phyloP scores from a whole-genome alignment of 495 filamentous ascomycete species.

The Cairneyella variabilis region DNA sequence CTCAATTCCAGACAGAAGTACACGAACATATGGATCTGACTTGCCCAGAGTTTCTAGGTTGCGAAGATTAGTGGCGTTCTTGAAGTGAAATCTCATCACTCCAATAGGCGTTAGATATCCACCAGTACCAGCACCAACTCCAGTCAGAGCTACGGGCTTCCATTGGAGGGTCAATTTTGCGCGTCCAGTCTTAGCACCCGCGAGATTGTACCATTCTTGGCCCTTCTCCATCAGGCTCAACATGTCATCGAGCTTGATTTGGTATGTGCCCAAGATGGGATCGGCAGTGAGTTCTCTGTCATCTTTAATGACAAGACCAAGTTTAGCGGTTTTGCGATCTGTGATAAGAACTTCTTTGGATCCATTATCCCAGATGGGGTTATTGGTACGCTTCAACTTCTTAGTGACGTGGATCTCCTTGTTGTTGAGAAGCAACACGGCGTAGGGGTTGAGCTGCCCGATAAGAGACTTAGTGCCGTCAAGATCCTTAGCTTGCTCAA shows the following conservation, averaged over 20 bases:
- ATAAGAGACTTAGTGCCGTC: conserved; percentile 87
- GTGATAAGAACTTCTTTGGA: conserved; percentile 92
- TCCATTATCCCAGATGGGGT: conserved; percentile 87
- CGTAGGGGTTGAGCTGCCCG: conserved; percentile 87
- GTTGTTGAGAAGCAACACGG: conserved; percentile 78
- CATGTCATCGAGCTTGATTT: conserved; percentile 93
- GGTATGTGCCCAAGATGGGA: conserved; percentile 82
- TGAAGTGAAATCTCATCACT: conserved; percentile 91
- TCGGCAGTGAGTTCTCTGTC: conserved; percentile 82
- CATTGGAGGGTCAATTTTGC: conserved; percentile 87
- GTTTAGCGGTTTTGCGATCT: conserved; percentile 80
- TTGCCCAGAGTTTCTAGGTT: conserved; percentile 96
- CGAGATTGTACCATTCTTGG: conserved; percentile 91
- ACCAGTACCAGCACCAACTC: conserved; percentile 66
- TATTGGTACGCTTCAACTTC: conserved; percentile 93
- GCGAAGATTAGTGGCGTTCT: conserved; percentile 72
- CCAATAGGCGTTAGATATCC: conserved; percentile 93
- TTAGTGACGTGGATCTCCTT: conserved; percentile 81
- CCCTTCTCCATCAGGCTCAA: conserved; percentile 86
- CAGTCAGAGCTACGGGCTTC: conserved; percentile 88
- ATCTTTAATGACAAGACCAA: conserved; percentile 92
- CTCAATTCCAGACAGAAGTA: conserved; percentile 83
- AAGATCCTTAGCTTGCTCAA: conserved; percentile 94
- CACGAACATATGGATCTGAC: conserved; percentile 89
- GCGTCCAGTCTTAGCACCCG: conserved; percentile 75